Evolutionary conservation across 2,329 filamentous ascomycete species (phyloP).

Genomic region (Hirsutella rhossiliensis): DNA sequence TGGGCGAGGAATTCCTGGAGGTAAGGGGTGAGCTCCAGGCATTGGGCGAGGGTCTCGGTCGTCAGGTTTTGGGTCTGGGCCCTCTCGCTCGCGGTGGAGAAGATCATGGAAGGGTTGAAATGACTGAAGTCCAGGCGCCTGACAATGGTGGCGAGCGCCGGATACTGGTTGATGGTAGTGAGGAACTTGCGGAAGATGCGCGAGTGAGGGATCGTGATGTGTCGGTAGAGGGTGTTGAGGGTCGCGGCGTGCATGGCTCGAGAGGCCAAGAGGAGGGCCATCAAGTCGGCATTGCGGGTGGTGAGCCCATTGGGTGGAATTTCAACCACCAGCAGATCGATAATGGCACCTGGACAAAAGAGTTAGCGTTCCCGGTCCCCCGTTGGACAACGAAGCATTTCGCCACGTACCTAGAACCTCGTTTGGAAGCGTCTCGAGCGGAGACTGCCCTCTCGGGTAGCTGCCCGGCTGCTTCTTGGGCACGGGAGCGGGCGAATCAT

Average conservation of each 20-base stretch:
- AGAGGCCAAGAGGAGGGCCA: conserved; percentile 67
- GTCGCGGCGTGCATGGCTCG: conserved; percentile 61
- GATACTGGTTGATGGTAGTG: conserved; percentile 52
- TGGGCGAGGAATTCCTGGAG: conserved; percentile 69
- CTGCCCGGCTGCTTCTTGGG: conserved; percentile 16
- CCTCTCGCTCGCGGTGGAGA: conserved; percentile 63
- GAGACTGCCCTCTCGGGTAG: conserved; percentile 34
- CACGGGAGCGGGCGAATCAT: conserved; percentile 23
- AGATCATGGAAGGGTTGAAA: conserved; percentile 70
- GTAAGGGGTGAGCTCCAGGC: conserved; percentile 58
- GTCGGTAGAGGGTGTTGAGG: conserved; percentile 61
- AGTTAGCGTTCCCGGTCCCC: not conserved
- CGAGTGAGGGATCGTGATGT: conserved; percentile 75
- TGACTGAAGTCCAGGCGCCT: conserved; percentile 75
- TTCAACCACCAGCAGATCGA: conserved; percentile 62
- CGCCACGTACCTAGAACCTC: conserved; percentile 55
- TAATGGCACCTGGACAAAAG: conserved; percentile 47
- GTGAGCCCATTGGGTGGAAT: conserved; percentile 61
- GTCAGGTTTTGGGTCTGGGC: conserved; percentile 66
- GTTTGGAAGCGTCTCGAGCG: conserved; percentile 55
- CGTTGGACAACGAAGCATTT: not conserved
- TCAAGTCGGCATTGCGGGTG: conserved; percentile 65
- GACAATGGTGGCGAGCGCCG: conserved; percentile 60
- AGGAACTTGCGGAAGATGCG: conserved; percentile 75
- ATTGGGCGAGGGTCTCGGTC: conserved; percentile 57